Evolutionary conservation across 176 grass and related monocot species (phyloP), one percentile per base, ranked within the genome.

Genomic region (Zea mays): DNA sequence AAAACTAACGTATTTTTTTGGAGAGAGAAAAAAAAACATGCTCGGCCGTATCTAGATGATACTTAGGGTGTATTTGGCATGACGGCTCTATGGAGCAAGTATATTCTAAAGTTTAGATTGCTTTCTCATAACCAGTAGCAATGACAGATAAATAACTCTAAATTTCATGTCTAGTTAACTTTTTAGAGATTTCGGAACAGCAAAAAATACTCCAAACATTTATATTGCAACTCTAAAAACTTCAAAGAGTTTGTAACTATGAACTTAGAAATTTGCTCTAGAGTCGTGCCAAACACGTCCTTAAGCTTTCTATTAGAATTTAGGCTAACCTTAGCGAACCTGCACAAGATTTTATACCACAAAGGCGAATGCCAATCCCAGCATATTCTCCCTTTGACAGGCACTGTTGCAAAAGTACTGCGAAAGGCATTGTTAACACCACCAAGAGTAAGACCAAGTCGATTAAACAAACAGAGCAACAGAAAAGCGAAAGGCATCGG

Each of bases 391-490:
- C 37, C 16, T 65, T 68, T 62, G 75, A 74, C 55, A 78, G 34
- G 15, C 67, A 27, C 42, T 61, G 66, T 38, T 62, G 36, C 15
- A 74, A 51, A 71, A 66, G 70, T 44, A 71, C 75, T 76, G 45
- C 10, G 65, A 49, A 62, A 75, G 39, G 10, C 35, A 44, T 60
- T 33, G 57, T 42, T 16, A 52, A 7, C 73, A 54, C 7, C 49
- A 75, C 15, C 40, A 43, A 27, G 13, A 55, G 16, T 6, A 55
- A 55, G 52, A 55, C 52, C 17, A 56, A 56, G 17, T 56, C 19
- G 17, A 56, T 79, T 88, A 88, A 79, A 74, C 62, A 79, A 84
- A 49, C 5, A 75, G 54, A 70, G 54, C 64, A 66, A 13, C 6
- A 51, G 20, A 4, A 64, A 19, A 68, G 34, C 35, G 46, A 56